A percentile compares a stretch with the other conserved stretches of the same genome.
Evolutionary conservation across 495 filamentous ascomycete genomes (phyloP).

Genomic region (Hyaloscypha bicolor): DNA sequence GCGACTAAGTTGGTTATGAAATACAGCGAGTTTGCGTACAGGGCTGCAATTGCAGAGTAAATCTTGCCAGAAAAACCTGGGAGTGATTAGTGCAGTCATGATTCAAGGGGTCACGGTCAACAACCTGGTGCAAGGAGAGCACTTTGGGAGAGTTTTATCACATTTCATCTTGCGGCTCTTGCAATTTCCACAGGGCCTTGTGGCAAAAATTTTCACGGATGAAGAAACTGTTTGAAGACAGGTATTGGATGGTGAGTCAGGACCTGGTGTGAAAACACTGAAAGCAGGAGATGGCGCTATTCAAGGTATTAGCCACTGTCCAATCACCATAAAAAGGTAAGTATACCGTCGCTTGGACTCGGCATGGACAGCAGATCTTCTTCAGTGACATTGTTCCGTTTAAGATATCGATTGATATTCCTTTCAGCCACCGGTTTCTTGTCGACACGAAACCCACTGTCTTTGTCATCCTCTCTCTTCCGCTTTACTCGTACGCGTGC

Average conservation of each 20-base stretch:
- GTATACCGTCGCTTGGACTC: background rate
- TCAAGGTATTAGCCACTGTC: background rate
- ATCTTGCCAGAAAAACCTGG: too few species aligned
- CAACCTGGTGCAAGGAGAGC: too few species aligned
- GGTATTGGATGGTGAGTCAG: background rate
- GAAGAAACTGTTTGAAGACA: background rate
- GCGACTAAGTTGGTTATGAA: too few species aligned
- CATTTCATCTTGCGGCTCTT: too few species aligned
- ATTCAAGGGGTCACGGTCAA: too few species aligned
- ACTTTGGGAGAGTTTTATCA: too few species aligned
- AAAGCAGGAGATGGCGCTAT: background rate
- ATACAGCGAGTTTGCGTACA: too few species aligned
- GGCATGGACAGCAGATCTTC: background rate
- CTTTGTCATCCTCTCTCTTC: background rate
- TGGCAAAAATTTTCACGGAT: background rate
- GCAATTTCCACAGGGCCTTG: too few species aligned
- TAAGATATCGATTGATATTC: background rate
- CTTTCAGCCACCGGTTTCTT: background rate
- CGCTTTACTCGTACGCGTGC: background rate
- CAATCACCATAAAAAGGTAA: background rate
- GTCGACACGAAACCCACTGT: background rate
- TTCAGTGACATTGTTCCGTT: background rate
- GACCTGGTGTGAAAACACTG: background rate
- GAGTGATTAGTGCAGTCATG: too few species aligned
- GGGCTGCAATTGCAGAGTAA: too few species aligned